Percentiles rank a stretch among this genome's conserved stretches.
phyloP scores from a whole-genome alignment of 2,329 filamentous ascomycete species.

The Cryphonectria nitschkei region DNA sequence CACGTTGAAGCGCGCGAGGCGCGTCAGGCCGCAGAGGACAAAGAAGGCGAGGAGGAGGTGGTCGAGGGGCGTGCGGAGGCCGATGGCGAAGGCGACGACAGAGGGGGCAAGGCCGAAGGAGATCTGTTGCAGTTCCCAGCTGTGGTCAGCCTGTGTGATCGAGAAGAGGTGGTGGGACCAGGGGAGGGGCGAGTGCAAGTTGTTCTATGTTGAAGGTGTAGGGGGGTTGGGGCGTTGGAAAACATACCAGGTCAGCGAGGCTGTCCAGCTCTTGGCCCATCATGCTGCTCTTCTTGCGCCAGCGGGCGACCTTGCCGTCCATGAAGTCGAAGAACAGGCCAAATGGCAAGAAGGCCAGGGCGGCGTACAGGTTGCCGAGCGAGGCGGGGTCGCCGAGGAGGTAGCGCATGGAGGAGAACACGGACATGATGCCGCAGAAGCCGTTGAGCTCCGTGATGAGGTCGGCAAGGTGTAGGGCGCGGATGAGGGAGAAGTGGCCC shows the following conservation, averaged over 20 bases:
- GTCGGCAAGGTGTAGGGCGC: slow-evolving; percentile 77
- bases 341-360: slow-evolving; percentile 86
- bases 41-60: slow-evolving; percentile 83
- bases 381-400: slow-evolving; percentile 73
- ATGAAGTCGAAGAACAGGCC: slow-evolving; percentile 98
- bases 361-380: slow-evolving; percentile 74
- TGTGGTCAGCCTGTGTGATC: neutral
- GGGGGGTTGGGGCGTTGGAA: slow-evolving; percentile 8
- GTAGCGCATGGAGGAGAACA: slow-evolving; percentile 94
- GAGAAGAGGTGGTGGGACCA: neutral
- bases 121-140: slow-evolving; percentile 59
- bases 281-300: slow-evolving; percentile 94
- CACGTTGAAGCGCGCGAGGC: slow-evolving; percentile 96
- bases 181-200: neutral
- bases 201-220: neutral
- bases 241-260: slow-evolving; percentile 83
- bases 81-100: slow-evolving; percentile 83
- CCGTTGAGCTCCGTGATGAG: slow-evolving; percentile 84
- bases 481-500: slow-evolving; percentile 73
- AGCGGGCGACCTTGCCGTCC: slow-evolving; percentile 94
- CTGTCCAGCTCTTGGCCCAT: slow-evolving; percentile 99
- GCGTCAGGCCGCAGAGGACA: slow-evolving; percentile 90
- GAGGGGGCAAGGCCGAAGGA: slow-evolving; percentile 94
- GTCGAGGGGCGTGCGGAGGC: slow-evolving; percentile 82
- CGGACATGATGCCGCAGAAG: slow-evolving; percentile 90